These are phyloP conservation scores for Pelargonium nanum DNA, from an alignment of 345 rosid species.

Conservation along the genomic window DNA sequence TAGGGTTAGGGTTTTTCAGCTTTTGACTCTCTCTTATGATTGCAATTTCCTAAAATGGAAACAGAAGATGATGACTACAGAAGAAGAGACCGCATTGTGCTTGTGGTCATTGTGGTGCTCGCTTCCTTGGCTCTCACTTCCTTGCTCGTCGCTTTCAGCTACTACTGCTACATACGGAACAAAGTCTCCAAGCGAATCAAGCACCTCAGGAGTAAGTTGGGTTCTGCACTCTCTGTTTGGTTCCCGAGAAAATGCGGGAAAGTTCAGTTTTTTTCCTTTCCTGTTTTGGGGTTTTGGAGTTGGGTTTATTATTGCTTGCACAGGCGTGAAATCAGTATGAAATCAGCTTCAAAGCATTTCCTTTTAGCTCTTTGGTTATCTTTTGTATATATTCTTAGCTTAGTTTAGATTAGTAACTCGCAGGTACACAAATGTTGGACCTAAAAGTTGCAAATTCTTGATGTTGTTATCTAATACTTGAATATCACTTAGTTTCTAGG, in stretches of 20 bases:
- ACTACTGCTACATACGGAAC: slow-evolving; percentile 84
- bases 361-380: too few relatives aligned
- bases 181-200: slow-evolving; percentile 58
- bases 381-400: too few relatives aligned
- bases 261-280: neutral
- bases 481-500: neutral
- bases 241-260: slow-evolving; percentile 2
- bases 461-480: neutral
- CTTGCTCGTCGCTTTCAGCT: slow-evolving; percentile 72
- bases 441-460: neutral
- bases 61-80: slow-evolving; percentile 30
- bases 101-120: slow-evolving; percentile 64
- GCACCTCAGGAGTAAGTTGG: slow-evolving; percentile 31
- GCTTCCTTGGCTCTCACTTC: slow-evolving; percentile 68
- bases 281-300: neutral
- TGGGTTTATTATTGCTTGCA: neutral
- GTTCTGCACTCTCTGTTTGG: neutral
- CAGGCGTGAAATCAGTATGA: neutral
- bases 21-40: neutral
- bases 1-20: slow-evolving; percentile 24
- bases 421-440: neutral
- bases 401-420: too few relatives aligned
- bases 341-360: neutral
- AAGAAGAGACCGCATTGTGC: slow-evolving; percentile 50
- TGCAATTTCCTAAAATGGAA: slow-evolving; percentile 19